phyloP scores from a whole-genome alignment of 495 filamentous ascomycete species.

The Letharia columbiana region DNA sequence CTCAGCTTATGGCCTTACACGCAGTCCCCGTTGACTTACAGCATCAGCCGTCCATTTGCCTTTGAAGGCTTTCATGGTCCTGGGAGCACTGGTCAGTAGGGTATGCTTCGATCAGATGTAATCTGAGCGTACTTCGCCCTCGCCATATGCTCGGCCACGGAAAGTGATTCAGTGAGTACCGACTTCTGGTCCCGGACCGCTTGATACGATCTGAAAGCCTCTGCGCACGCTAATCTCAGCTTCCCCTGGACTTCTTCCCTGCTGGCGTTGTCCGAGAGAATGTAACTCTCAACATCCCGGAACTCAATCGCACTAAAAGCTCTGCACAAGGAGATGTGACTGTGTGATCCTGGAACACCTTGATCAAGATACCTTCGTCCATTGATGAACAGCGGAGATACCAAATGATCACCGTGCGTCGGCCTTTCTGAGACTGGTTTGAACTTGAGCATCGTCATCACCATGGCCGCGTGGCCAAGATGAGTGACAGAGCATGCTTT shows the following conservation, averaged over 20 bases:
- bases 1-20: not conserved
- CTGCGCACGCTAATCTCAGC: slow-evolving; percentile 8
- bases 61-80: not conserved
- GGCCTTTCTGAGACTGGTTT: not conserved
- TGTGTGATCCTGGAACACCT: not conserved
- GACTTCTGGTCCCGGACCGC: slow-evolving; percentile 10
- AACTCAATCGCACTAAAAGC: slow-evolving; percentile 6
- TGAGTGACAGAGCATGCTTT: slow-evolving; percentile 4
- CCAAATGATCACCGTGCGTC: not conserved
- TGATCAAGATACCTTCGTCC: slow-evolving; percentile 11
- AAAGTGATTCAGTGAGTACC: slow-evolving; percentile 9
- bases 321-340: slow-evolving; percentile 6
- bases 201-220: slow-evolving; percentile 13
- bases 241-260: slow-evolving; percentile 2
- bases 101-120: not conserved
- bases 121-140: not conserved
- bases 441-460: slow-evolving; percentile 8
- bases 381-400: slow-evolving; percentile 12
- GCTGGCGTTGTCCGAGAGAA: slow-evolving; percentile 2
- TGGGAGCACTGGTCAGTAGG: not conserved
- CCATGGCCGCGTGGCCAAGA: slow-evolving; percentile 12
- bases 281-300: slow-evolving; percentile 2
- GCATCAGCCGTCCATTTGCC: not conserved
- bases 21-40: not conserved
- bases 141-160: not conserved